A percentile compares a stretch with the other conserved stretches of the same genome.
Conservation (phyloP, 2,329 filamentous ascomycete species). For the Drechslera avenae region DNA sequence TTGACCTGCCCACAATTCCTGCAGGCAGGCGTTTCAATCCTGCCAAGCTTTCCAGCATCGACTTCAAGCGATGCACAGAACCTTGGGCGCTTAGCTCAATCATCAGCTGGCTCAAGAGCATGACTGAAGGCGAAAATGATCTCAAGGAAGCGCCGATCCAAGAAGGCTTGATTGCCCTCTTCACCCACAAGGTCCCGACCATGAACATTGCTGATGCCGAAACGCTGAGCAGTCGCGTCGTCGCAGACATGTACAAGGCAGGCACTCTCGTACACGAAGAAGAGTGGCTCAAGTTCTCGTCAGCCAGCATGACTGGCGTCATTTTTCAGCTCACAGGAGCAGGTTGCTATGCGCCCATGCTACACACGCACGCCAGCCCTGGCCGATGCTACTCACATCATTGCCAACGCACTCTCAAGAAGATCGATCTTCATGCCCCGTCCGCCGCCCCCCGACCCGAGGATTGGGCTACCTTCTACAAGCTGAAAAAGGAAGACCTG, state of each 20-base stretch:
- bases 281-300: constrained; percentile 95
- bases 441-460: constrained; percentile 68
- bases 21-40: constrained; percentile 82
- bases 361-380: constrained; percentile 71
- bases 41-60: constrained; percentile 76
- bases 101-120: constrained; percentile 80
- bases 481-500: constrained; percentile 75
- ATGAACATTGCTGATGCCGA: constrained; percentile 99
- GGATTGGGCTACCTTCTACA: constrained; percentile 91
- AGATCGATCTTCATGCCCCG: constrained; percentile 83
- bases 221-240: constrained; percentile 76
- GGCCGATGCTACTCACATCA: constrained; percentile 92
- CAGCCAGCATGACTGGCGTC: constrained; percentile 81
- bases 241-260: constrained; percentile 77
- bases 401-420: constrained; percentile 92
- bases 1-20: constrained; percentile 85
- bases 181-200: constrained; percentile 92
- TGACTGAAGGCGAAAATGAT: constrained; percentile 91
- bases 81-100: constrained; percentile 95
- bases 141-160: constrained; percentile 82
- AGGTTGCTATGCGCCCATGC: constrained; percentile 85
- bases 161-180: constrained; percentile 85
- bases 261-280: constrained; percentile 84
- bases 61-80: constrained; percentile 84
- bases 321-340: constrained; percentile 89